These are phyloP conservation scores for Leersia perrieri DNA, from an alignment of 176 grass and related monocot genomes.

Conservation along the genomic window DNA sequence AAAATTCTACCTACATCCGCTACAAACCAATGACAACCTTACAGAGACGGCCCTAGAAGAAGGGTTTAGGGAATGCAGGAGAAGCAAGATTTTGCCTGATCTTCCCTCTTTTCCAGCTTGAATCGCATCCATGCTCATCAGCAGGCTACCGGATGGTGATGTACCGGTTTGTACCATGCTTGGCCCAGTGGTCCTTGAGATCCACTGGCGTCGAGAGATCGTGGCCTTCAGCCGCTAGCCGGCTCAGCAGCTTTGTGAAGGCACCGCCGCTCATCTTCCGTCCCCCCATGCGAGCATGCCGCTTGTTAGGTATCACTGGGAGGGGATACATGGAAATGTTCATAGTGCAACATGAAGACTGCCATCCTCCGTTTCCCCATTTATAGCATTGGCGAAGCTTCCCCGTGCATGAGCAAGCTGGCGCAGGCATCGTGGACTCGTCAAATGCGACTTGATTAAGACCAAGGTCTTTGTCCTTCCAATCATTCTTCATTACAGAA, in stretches of 20 bases:
- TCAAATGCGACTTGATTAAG: slow-evolving; percentile 72
- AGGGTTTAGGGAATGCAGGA: slow-evolving; percentile 29
- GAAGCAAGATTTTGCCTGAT: neutral
- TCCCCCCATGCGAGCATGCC: slow-evolving; percentile 78
- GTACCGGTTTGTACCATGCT: slow-evolving; percentile 85
- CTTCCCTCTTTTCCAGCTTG: slow-evolving; percentile 27
- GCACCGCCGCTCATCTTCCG: slow-evolving; percentile 91
- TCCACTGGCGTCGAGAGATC: slow-evolving; percentile 72
- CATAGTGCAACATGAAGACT: slow-evolving; percentile 85
- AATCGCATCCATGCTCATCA: neutral
- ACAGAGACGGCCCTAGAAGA: neutral
- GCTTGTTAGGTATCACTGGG: slow-evolving; percentile 85
- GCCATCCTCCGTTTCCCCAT: slow-evolving; percentile 91
- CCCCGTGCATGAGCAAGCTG: slow-evolving; percentile 74
- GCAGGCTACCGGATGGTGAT: slow-evolving; percentile 78
- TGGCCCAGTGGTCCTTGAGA: slow-evolving; percentile 93
- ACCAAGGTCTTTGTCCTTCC: slow-evolving; percentile 77
- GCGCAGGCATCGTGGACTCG: slow-evolving; percentile 73
- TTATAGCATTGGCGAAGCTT: slow-evolving; percentile 74
- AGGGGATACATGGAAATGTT: slow-evolving; percentile 80
- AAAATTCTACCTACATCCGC: slow-evolving; percentile 41
- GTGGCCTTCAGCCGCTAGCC: slow-evolving; percentile 77
- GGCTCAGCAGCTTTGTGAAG: slow-evolving; percentile 80
- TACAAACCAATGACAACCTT: slow-evolving; percentile 20
- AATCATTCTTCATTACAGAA: slow-evolving; percentile 61